Conservation (phyloP, 164 flowering plant species). For the Magnolia officinalis region DNA sequence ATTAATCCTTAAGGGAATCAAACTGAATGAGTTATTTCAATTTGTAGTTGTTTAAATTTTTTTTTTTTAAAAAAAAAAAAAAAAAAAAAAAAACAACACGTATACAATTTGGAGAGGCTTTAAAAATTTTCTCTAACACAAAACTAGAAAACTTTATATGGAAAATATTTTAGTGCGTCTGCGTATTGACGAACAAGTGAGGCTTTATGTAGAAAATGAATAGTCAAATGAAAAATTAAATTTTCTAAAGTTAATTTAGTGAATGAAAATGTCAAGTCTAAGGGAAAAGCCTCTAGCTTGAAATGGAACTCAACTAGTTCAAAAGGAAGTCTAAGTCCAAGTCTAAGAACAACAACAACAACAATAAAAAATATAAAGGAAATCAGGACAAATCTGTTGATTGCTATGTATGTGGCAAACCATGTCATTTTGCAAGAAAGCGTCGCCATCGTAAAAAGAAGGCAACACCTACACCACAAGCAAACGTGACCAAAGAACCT, state of each 20-base stretch:
- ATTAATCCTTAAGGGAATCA: not conserved
- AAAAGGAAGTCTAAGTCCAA: not conserved
- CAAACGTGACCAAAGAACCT: not conserved
- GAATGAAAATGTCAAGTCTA: not conserved
- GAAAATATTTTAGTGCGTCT: slow-evolving; percentile 1
- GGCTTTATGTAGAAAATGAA: slow-evolving; percentile 1
- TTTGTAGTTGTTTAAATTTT: not conserved
- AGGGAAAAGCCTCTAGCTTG: not conserved
- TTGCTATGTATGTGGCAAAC: not conserved
- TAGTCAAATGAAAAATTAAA: not conserved
- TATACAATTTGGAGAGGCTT: slow-evolving; percentile 11
- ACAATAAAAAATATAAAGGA: too few species aligned
- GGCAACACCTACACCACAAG: not conserved
- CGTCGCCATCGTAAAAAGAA: not conserved
- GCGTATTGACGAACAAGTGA: slow-evolving; percentile 7
- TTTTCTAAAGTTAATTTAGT: not conserved
- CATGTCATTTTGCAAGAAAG: not conserved
- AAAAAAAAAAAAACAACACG: slow-evolving; percentile 7
- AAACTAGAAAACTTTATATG: slow-evolving; percentile 6
- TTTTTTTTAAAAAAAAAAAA: slow-evolving; percentile 17
- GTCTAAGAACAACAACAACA: too few species aligned
- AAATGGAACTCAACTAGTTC: not conserved
- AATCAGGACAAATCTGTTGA: not conserved
- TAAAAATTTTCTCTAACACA: slow-evolving; percentile 3
- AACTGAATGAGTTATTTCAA: not conserved